phyloP scores from a whole-genome alignment of 2,329 filamentous ascomycete genomes.

The Diaporthe velutina region DNA sequence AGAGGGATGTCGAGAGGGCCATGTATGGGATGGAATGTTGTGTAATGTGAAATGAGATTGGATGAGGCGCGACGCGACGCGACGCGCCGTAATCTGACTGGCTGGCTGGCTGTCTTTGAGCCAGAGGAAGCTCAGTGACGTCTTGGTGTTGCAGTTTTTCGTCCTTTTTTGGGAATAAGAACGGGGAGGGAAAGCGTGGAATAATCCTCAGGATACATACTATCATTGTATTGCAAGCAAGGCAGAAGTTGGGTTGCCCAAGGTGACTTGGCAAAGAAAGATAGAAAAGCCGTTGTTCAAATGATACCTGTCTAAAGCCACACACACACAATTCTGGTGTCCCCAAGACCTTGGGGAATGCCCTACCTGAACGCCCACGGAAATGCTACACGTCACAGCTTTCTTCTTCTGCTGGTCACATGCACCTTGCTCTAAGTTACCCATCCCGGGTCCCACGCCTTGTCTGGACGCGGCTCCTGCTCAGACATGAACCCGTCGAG shows the following conservation, averaged over 20 bases:
- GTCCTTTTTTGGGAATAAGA: background rate
- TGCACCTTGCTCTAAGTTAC: background rate
- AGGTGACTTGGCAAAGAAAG: background rate
- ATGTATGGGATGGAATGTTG: conserved; percentile 96
- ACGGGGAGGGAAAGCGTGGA: background rate
- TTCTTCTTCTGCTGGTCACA: too few species aligned
- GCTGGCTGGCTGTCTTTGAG: background rate
- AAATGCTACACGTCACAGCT: background rate
- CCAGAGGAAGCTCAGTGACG: background rate
- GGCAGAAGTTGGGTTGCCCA: background rate
- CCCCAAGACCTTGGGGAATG: background rate
- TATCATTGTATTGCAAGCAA: background rate
- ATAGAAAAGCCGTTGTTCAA: background rate
- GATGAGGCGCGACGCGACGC: background rate
- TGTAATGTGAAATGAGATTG: conserved; percentile 76
- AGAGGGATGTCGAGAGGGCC: conserved; percentile 88
- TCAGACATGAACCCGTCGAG: background rate
- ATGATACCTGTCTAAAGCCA: conserved; percentile 3
- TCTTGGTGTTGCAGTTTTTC: background rate
- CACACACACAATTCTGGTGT: background rate
- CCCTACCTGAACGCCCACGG: conserved; percentile 1
- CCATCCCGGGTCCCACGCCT: background rate
- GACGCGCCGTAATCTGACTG: background rate
- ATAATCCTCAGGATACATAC: background rate
- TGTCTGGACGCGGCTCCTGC: background rate